Conservation (phyloP, 495 filamentous ascomycete genomes). For the Cairneyella variabilis region DNA sequence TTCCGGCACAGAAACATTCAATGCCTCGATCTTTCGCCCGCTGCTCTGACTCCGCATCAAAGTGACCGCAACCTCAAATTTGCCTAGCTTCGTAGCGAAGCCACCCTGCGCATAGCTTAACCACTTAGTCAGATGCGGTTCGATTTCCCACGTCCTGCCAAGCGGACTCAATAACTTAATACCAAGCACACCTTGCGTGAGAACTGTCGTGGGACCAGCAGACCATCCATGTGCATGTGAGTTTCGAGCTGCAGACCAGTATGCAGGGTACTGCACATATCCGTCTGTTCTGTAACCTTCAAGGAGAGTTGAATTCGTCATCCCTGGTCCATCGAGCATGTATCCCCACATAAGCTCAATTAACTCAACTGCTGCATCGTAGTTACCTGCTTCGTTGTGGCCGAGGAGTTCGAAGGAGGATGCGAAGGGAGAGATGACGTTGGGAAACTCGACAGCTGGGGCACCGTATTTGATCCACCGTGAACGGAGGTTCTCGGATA, state of each 20-base stretch:
- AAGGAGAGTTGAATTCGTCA: conserved; percentile 57
- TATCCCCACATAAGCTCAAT: conserved; percentile 57
- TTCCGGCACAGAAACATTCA: conserved; percentile 38
- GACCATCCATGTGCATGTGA: conserved; percentile 62
- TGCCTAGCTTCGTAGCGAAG: conserved; percentile 50
- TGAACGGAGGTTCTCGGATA: conserved; percentile 39
- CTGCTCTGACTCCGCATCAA: conserved; percentile 22
- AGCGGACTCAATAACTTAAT: conserved; percentile 44
- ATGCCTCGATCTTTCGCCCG: conserved; percentile 29
- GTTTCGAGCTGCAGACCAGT: conserved; percentile 46
- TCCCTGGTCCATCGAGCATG: conserved; percentile 56
- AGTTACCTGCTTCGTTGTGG: conserved; percentile 45
- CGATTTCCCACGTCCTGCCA: conserved; percentile 48
- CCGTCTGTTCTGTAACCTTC: conserved; percentile 57
- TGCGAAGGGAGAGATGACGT: conserved; percentile 59
- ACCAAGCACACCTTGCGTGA: conserved; percentile 52
- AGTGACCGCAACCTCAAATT: conserved; percentile 38
- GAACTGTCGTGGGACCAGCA: conserved; percentile 51
- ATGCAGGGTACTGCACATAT: conserved; percentile 53
- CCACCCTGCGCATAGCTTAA: conserved; percentile 50
- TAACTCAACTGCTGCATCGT: conserved; percentile 49
- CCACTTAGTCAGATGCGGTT: conserved; percentile 46
- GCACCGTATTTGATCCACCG: conserved; percentile 59
- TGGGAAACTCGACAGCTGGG: conserved; percentile 52
- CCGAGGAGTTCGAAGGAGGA: conserved; percentile 58